Conservation (phyloP, 768 basidiomycete species). For the Neoboletus subvelutipes region DNA sequence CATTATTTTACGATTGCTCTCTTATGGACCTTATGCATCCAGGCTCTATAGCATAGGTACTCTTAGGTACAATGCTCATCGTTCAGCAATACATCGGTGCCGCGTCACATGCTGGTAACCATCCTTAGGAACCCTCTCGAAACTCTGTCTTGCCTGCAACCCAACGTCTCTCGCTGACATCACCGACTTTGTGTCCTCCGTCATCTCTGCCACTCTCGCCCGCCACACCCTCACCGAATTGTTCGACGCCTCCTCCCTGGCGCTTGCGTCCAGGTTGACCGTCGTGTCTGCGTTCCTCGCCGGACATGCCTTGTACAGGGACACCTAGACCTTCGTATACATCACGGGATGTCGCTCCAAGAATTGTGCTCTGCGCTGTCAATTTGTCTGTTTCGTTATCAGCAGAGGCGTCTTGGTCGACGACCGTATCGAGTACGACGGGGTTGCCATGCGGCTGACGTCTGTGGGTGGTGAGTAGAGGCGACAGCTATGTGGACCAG, state of each 20-base stretch:
- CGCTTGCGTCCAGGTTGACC: conserved; percentile 33
- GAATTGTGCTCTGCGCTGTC: conserved; percentile 22
- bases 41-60: neutral
- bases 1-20: conserved; percentile 1
- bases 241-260: conserved; percentile 20
- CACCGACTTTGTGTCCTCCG: conserved; percentile 1
- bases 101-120: neutral
- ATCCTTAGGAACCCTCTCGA: neutral
- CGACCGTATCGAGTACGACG: conserved; percentile 28
- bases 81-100: neutral
- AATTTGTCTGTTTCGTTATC: conserved; percentile 8
- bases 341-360: conserved; percentile 36
- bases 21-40: neutral
- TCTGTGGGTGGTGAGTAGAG: conserved; percentile 1
- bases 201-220: neutral
- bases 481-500: neutral
- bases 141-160: conserved; percentile 8
- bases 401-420: conserved; percentile 34
- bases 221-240: conserved; percentile 10
- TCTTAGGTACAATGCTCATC: neutral
- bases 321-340: conserved; percentile 32
- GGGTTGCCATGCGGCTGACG: conserved; percentile 14
- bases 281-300: conserved; percentile 36
- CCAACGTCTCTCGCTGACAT: conserved; percentile 7
- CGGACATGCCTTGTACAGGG: conserved; percentile 35